Evolutionary conservation across 1,284 basidiomycete genomes (phyloP), one percentile per base, ranked within the genome.

Genomic region (Mycosarcoma maydis): DNA sequence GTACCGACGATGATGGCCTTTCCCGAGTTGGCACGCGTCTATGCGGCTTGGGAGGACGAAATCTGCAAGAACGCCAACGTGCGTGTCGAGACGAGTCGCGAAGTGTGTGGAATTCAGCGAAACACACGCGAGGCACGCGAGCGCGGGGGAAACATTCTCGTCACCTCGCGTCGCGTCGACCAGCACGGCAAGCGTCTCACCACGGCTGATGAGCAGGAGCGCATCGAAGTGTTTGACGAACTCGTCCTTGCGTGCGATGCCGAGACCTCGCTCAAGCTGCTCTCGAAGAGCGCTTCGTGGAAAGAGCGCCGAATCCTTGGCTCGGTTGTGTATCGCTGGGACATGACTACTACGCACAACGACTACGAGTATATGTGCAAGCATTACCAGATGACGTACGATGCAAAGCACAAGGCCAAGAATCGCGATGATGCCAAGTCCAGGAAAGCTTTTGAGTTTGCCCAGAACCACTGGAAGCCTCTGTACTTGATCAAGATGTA

Each of bases 251-350:
- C 83, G 51, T 86, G 86, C 10, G 82, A 87, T 30, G 88, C 88
- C 3, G 87, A 89, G 65, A 86, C 87, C 0, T 85, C 86, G 8
- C 83, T 87, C 67, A 84, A 85, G 47, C 78, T 89, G 2, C 83
- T 89, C 8, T 86, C 86, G 16, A 84, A 85, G 47, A 81, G 85
- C 38, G 86, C 87, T 2, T 83, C 84, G 2, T 87, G 85, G 85
- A 80, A 86, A 66, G 89, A 90, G 80, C 85, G 82, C 68, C 84
- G 82, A 42, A 84, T 90, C 6, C 80, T 90, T 29, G 87, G 88
- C 14, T 86, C 84, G 50, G 87, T 88, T 42, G 87, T 87, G 42
- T 83, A 81, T 67, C 69, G 72, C 7, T 83, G 83, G 75, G 87
- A 89, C 66, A 83, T 88, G 19, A 88, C 87, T 6, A 85, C 87